Evolutionary conservation across 1,284 basidiomycete genomes (phyloP), one percentile per base, ranked within the genome.

Genomic region (Ustilago lituana): DNA sequence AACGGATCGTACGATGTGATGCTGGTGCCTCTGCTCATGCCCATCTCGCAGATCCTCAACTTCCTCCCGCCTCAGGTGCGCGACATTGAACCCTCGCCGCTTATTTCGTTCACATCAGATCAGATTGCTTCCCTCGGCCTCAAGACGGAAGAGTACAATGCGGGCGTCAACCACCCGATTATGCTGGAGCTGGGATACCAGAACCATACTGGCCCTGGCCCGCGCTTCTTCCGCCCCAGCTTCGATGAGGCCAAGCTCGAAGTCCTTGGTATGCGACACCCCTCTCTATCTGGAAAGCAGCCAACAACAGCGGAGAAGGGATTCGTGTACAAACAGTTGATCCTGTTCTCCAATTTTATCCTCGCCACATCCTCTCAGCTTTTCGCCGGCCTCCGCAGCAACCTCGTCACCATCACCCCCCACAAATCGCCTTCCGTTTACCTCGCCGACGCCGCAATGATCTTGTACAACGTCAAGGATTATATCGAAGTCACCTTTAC

Each of bases 211-310:
- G 69, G 69, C 4, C 69, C 69, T 5, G 68, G 68, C 6, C 69
- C 69, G 5, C 47, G 59, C 3, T 12, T 67, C 37, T 56, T 71
- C n/a, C 59, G 69, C 20, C 59, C 41, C 11, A 63, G 51, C 46
- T 72, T 72, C 29, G 56, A 64, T 38, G 69, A 72, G 40, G 69
- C 69, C 26, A 72, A 72, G 44, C 64, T 72, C 37, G 69, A 72
- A 22, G 36, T 72, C 2, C 56, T 67, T 15, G 63, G 60, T 6
- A 52, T 72, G 55, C 55, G 63, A 6, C 69, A 67, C 23, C 69
- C 69, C 7, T 46, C 52, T 14, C 38, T 69, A 3, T n/a, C 48
- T 0, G 45, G 32, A 12, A 40, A 63, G 22, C 66, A 69, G 41
- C 66, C 66, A 0, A 40, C 37, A 10, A 24, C 43, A 1, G 67